Evolutionary conservation across 2,329 filamentous ascomycete species (phyloP).

Genomic region (Alternaria ventricosa): DNA sequence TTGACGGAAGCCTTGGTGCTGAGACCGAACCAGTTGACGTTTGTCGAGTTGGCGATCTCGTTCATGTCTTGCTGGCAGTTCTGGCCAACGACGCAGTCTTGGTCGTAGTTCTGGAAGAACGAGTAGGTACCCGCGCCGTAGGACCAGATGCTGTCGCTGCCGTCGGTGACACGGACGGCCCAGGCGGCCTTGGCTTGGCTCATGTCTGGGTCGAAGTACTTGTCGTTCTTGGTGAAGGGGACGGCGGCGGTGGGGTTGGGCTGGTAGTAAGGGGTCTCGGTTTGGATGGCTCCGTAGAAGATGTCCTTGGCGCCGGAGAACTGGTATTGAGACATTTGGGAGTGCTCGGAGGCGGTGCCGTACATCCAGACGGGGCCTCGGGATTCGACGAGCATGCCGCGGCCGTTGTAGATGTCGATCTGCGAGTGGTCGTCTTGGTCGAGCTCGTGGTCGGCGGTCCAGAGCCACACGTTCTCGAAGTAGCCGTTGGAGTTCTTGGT

Average conservation of each 20-base stretch:
- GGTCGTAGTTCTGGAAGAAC: constrained; percentile 66
- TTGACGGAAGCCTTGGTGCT: constrained; percentile 58
- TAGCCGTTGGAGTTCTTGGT: constrained; percentile 69
- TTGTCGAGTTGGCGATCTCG: constrained; percentile 50
- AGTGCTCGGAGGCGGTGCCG: constrained; percentile 71
- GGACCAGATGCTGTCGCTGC: constrained; percentile 50
- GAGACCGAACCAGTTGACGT: constrained; percentile 56
- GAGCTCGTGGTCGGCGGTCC: constrained; percentile 90
- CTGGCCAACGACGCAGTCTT: constrained; percentile 55
- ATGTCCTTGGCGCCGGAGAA: constrained; percentile 66
- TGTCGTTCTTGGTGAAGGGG: constrained; percentile 60
- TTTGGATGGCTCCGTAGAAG: constrained; percentile 70
- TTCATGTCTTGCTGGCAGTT: constrained; percentile 62
- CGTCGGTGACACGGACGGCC: constrained; percentile 53
- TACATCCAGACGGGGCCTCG: constrained; percentile 78
- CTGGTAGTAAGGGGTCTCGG: constrained; percentile 76
- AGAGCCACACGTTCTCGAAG: constrained; percentile 89
- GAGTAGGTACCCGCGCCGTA: constrained; percentile 61
- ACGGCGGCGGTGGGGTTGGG: constrained; percentile 65
- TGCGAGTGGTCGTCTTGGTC: constrained; percentile 75
- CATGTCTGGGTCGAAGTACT: constrained; percentile 55
- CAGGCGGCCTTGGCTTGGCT: constrained; percentile 51
- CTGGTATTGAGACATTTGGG: constrained; percentile 74
- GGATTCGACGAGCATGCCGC: constrained; percentile 80
- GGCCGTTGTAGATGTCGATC: constrained; percentile 86